phyloP scores from a whole-genome alignment of 164 flowering plant species.

The Paratinospora sagittata region DNA sequence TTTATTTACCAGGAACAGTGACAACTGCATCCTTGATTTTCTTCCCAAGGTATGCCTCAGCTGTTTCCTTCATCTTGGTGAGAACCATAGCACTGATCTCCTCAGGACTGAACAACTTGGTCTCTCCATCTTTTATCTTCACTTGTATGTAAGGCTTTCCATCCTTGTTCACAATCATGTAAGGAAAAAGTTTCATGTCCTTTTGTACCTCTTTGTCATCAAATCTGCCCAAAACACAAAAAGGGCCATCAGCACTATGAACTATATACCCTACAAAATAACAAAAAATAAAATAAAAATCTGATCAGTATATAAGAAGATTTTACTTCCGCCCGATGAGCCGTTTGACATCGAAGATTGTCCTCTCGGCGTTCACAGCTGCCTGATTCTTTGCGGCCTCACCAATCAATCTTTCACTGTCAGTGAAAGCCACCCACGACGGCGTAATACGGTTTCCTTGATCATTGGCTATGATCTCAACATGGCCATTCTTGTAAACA shows the following conservation, averaged over 20 bases:
- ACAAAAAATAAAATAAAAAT: too few species aligned
- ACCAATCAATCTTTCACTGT: conserved; percentile 70
- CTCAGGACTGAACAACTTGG: conserved; percentile 86
- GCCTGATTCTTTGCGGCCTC: conserved; percentile 94
- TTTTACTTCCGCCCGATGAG: conserved; percentile 84
- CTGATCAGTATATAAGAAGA: too few species aligned
- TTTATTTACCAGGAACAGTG: conserved; percentile 71
- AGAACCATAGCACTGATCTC: conserved; percentile 89
- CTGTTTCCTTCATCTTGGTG: conserved; percentile 90
- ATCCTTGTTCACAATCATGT: conserved; percentile 78
- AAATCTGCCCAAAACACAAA: too few species aligned
- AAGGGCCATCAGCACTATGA: too few species aligned
- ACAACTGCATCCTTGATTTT: conserved; percentile 91
- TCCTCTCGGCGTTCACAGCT: conserved; percentile 66
- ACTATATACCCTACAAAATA: too few species aligned
- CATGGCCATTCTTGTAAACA: conserved; percentile 80
- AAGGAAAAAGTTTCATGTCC: conserved; percentile 86
- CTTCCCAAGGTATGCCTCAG: conserved; percentile 93
- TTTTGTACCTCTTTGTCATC: conserved; percentile 85
- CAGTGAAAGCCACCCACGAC: conserved; percentile 86
- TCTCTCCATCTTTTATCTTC: conserved; percentile 68
- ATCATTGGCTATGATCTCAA: conserved; percentile 88
- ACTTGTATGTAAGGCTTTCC: conserved; percentile 90
- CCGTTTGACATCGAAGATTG: conserved; percentile 77
- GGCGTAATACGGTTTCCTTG: conserved; percentile 91